Base-by-base conservation (phyloP, 1,139 yeast genomes). In the Nakaseomyces uthaithaninus region DNA sequence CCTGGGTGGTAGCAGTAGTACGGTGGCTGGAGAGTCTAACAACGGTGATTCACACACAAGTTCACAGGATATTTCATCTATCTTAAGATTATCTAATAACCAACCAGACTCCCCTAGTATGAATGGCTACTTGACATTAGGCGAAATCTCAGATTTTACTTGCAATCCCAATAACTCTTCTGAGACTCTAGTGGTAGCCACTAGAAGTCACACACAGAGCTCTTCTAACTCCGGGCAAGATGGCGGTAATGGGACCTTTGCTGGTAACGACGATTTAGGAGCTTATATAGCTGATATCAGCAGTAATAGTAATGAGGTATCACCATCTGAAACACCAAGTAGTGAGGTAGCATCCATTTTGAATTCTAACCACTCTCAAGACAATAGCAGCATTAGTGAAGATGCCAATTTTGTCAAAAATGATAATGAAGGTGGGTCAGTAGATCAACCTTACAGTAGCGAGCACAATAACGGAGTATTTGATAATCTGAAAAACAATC, bases 311-410 rank as follows among this genome's bases (percentile, higher is more conserved):
- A 31, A 31, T n/a, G 25, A 31, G 12, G 17, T 12, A 14, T 31
- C 35, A 3, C 35, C 35, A 2, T 31, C 35, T 19, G 35, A 31
- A 4, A 31, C 35, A 1, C 35, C 35, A 20, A 31, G 35, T n/a
- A 31, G 35, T 14, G 35, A 31, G 12, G 2, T 28, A 7, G 25
- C 35, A n/a, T 31, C 35, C 8, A 31, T 31, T 10, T 12, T 31
- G 35, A 31, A 31, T 14, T 31, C 35, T 3, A 25, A 16, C 2
- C 15, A n/a, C 35, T 31, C 35, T 8, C 25, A 19, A 9, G 35
- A 19, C 16, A 31, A 19, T 3, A 31, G 35, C 25, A 31, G 35
- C 25, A 12, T 31, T 20, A 31, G 35, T 12, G 35, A 31, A 19
- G 35, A 31, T 12, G 35, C 8, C 8, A 25, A 31, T n/a, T 20